phyloP scores from a whole-genome alignment of 306 rosid species.

The Oxytropis ochrocephala region DNA sequence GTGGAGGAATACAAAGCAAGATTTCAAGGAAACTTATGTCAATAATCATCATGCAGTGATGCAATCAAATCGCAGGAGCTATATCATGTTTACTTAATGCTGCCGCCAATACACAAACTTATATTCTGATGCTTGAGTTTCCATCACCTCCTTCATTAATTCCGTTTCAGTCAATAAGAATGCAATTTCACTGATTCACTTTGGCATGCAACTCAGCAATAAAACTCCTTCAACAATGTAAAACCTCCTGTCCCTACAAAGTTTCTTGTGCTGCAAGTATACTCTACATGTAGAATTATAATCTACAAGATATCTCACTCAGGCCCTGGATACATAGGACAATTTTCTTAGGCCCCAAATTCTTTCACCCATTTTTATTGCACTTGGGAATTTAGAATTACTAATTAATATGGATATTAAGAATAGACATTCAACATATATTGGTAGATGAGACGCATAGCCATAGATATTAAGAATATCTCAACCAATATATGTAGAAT shows the following conservation, averaged over 20 bases:
- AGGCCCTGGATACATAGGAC: too few relatives aligned
- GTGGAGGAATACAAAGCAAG: background rate
- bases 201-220: conserved; percentile 7
- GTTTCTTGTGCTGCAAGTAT: conserved; percentile 2
- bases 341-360: too few relatives aligned
- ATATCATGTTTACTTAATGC: background rate
- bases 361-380: too few relatives aligned
- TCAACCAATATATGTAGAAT: too few relatives aligned
- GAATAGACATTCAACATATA: too few relatives aligned
- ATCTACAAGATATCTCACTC: background rate
- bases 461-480: too few relatives aligned
- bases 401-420: too few relatives aligned
- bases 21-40: background rate
- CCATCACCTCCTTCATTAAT: conserved; percentile 2
- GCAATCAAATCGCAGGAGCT: conserved; percentile 1
- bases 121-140: background rate
- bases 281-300: background rate
- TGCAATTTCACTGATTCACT: background rate
- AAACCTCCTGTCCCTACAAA: background rate
- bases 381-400: too few relatives aligned
- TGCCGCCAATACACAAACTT: background rate
- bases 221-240: background rate
- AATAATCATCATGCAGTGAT: background rate
- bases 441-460: too few relatives aligned
- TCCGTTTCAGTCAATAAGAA: conserved; percentile 9